Base-by-base conservation (phyloP, 805 yeast genomes). In the Saturnispora dispora region DNA sequence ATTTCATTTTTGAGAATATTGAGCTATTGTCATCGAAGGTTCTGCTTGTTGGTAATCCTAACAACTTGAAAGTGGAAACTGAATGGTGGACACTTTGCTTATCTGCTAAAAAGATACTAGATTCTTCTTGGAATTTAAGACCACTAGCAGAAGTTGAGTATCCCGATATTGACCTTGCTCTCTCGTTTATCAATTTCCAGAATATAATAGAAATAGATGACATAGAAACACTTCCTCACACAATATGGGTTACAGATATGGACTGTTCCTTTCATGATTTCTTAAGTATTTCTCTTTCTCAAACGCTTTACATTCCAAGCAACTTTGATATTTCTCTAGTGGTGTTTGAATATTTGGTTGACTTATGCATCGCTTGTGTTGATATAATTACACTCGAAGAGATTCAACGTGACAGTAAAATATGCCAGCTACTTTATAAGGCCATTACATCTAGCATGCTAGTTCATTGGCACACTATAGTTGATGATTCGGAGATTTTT, bases 11-110 rank as follows among this genome's bases (percentile, higher is more conserved):
- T 30, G 43, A 44, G 43, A 15, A n/a, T 33, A 46, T 55, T 11
- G 76, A 73, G 48, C 23, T 74, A 1, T 58, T 61, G 6, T 68
- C 67, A 0, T 64, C 64, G 1, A 52, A 54, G 22, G 46, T 69
- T 2, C 60, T 55, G 39, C 48, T 64, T 11, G 53, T 57, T 11
- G 66, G 69, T 0, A 43, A 36, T 11, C 49, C 53, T 5, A 61
- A 61, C 13, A 32, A 72, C 45, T 9, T 55, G 44, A 4, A 48
- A 50, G 3, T 45, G 13, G 75, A 74, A 49, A 45, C 71, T 8
- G 54, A 58, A 8, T 71, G 71, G 63, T 73, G 77, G 76, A 54
- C 54, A 27, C 49, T 45, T 6, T 60, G 67, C 0, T 32, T 71
- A 35, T 39, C 55, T 7, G 51, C 55, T 20, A 58, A 71, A 42